Percentiles rank a stretch among this genome's conserved stretches.
Evolutionary conservation across 495 filamentous ascomycete species (phyloP).

Genomic region (Pyrenopolyporus hunteri): DNA sequence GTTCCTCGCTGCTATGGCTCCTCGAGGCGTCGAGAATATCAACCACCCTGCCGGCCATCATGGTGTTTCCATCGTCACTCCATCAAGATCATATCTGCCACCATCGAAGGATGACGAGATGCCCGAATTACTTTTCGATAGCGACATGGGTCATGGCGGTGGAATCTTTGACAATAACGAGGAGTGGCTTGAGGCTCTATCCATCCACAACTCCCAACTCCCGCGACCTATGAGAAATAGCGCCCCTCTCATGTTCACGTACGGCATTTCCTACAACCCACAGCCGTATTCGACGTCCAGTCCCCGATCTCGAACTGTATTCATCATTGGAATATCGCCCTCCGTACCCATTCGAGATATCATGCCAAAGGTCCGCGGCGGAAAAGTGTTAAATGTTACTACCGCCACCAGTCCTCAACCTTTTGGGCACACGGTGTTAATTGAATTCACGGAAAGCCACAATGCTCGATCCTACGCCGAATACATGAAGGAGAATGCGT

Average conservation of each 20-base stretch:
- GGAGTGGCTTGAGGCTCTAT: background rate
- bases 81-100: no score
- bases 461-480: background rate
- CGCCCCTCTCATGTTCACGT: background rate
- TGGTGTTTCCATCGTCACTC: no score
- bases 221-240: no score
- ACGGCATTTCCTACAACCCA: slow-evolving; percentile 9
- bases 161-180: background rate
- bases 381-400: slow-evolving; percentile 1
- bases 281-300: background rate
- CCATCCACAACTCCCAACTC: background rate
- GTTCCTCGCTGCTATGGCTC: no score
- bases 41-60: no score
- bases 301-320: slow-evolving; percentile 2
- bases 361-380: slow-evolving; percentile 15
- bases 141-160: no score
- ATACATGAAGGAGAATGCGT: background rate
- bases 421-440: background rate
- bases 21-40: no score
- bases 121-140: no score
- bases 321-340: slow-evolving; percentile 4
- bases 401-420: background rate
- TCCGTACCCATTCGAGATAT: background rate
- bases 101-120: no score
- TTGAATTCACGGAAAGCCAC: background rate